These are phyloP conservation scores for Penicillium manginii DNA, from an alignment of 495 filamentous ascomycete species.

Conservation along the genomic window DNA sequence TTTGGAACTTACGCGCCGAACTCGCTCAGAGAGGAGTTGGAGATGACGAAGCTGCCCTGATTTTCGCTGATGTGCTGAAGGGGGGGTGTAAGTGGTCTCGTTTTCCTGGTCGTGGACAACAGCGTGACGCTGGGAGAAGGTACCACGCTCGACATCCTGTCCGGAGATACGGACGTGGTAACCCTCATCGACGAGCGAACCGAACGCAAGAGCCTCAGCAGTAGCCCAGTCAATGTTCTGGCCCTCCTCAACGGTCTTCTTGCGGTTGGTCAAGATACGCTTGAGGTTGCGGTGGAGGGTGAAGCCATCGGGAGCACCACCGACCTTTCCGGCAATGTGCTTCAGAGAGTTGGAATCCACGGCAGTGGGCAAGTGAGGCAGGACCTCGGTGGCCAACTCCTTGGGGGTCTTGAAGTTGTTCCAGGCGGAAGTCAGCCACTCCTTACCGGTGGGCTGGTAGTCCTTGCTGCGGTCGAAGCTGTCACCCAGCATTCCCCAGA, in stretches of 20 bases:
- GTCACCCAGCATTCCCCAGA: slow-evolving; percentile 98
- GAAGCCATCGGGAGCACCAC: slow-evolving; percentile 80
- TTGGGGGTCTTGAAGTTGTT: slow-evolving; percentile 99
- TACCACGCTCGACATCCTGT: slow-evolving; percentile 99
- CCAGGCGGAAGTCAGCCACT: slow-evolving; percentile 98
- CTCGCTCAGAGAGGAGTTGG: slow-evolving; percentile 95
- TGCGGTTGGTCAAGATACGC: slow-evolving; percentile 88
- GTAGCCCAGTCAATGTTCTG: slow-evolving; percentile 97
- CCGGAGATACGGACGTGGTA: slow-evolving; percentile 96
- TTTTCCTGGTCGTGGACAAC: slow-evolving; percentile 96
- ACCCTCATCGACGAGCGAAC: slow-evolving; percentile 85
- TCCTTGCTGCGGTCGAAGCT: slow-evolving; percentile 97
- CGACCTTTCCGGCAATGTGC: slow-evolving; percentile 77
- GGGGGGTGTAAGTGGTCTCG: slow-evolving; percentile 91
- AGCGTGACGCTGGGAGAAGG: slow-evolving; percentile 97
- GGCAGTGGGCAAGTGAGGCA: slow-evolving; percentile 89
- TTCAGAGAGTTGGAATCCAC: slow-evolving; percentile 70
- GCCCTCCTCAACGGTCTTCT: slow-evolving; percentile 91
- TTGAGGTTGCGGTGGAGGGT: slow-evolving; percentile 90
- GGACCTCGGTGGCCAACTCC: slow-evolving; percentile 90
- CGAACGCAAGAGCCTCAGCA: slow-evolving; percentile 94
- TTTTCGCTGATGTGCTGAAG: slow-evolving; percentile 85
- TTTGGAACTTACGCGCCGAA: slow-evolving; percentile 73
- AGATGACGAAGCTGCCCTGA: slow-evolving; percentile 93
- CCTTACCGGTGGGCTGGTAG: slow-evolving; percentile 93